Conservation (phyloP, 169 alveolate genomes). For the Eimeria praecox region DNA sequence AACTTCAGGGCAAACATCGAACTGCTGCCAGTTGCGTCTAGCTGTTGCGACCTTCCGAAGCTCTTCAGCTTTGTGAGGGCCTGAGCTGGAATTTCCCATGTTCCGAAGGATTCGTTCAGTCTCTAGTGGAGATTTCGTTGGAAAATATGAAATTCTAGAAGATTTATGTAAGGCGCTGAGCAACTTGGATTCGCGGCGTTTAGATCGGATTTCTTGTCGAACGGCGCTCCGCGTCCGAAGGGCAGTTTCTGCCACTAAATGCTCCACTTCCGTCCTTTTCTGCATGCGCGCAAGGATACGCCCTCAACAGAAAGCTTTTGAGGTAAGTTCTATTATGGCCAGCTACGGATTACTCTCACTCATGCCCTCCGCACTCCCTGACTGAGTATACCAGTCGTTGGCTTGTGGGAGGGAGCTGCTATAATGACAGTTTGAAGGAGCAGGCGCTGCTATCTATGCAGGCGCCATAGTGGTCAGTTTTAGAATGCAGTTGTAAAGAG, state of each 20-base stretch:
- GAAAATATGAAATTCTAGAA: neutral
- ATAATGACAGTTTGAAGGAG: neutral
- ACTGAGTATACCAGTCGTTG: neutral
- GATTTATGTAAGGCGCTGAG: neutral
- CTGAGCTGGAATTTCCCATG: neutral
- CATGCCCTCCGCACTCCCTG: neutral
- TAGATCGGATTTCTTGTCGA: conserved; percentile 36
- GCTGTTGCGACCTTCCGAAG: neutral
- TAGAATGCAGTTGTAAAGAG: neutral
- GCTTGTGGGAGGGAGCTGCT: neutral
- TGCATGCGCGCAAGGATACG: neutral
- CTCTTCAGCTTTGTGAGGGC: neutral
- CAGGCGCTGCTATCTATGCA: too few relatives aligned
- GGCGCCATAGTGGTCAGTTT: neutral
- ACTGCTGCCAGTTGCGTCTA: neutral
- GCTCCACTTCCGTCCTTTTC: conserved; percentile 27
- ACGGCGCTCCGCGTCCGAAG: conserved; percentile 45
- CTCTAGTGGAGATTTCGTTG: neutral
- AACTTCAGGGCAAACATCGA: neutral
- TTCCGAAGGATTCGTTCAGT: neutral
- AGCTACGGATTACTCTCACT: neutral
- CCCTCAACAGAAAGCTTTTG: neutral
- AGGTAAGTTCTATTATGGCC: neutral
- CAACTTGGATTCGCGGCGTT: conserved; percentile 8
- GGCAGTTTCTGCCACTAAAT: neutral